These are phyloP conservation scores for Phytopythium oedochilum DNA, from an alignment of 352 stramenopile species.

Conservation along the genomic window DNA sequence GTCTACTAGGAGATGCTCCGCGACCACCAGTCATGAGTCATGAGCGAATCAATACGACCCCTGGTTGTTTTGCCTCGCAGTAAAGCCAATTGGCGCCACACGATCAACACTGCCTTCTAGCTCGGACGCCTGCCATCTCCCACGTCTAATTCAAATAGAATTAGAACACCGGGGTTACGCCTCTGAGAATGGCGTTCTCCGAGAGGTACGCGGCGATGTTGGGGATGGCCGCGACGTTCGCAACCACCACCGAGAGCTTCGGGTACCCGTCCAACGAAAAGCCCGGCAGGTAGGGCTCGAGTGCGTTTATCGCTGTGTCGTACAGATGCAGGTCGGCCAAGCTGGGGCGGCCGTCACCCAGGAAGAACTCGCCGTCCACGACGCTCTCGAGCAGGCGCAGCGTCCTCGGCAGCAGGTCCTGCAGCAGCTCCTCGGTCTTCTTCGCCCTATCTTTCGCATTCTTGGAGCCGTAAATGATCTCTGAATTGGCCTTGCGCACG, in stretches of 20 bases:
- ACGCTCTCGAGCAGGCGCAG: conserved; percentile 36
- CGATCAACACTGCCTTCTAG: no score
- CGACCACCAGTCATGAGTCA: no score
- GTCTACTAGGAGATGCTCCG: no score
- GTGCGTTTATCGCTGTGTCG: conserved; percentile 36
- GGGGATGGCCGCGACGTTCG: conserved; percentile 22
- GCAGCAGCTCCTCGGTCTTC: conserved; percentile 35
- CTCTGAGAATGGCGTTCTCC: no score
- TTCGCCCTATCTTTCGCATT: conserved; percentile 33
- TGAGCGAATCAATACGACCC: no score
- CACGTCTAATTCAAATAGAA: background rate
- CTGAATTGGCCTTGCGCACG: conserved; percentile 21
- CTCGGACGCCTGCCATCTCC: background rate
- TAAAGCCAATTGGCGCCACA: no score
- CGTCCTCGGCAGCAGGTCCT: conserved; percentile 27
- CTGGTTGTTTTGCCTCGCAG: no score
- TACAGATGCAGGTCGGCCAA: conserved; percentile 53
- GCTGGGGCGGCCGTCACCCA: conserved; percentile 32
- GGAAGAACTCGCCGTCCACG: conserved; percentile 45
- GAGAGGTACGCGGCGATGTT: conserved; percentile 34
- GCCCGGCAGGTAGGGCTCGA: conserved; percentile 20
- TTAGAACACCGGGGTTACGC: no score
- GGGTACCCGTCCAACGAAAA: conserved; percentile 36
- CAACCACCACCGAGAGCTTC: conserved; percentile 35
- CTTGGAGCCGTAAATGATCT: conserved; percentile 24